Evolutionary conservation across 139 green algal genomes (phyloP), one percentile per base, ranked within the genome.

Genomic region (Micractinium sp.): DNA sequence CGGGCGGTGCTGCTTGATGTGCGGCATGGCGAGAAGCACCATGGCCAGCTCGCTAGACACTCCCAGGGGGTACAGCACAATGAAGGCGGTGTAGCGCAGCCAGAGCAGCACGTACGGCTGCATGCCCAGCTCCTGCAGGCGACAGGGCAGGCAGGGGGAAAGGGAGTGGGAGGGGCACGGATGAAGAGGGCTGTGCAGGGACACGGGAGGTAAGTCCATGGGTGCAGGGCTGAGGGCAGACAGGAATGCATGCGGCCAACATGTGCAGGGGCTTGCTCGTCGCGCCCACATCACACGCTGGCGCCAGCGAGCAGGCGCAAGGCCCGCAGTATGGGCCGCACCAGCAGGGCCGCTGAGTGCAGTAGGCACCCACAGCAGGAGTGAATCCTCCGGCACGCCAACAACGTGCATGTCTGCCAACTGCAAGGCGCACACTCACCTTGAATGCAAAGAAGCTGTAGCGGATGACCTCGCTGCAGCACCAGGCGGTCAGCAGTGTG

Each of bases 371-470:
- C 66, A 27, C 66, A 27, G 19, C 18, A n/a, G n/a, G n/a, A n/a
- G n/a, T n/a, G n/a, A n/a, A n/a, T n/a, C n/a, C n/a, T n/a, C n/a
- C n/a, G n/a, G n/a, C n/a, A n/a, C n/a, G n/a, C n/a, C n/a, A n/a
- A n/a, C n/a, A n/a, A n/a, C n/a, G n/a, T n/a, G n/a, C n/a, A n/a
- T n/a, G n/a, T n/a, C n/a, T n/a, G n/a, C 63, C 31, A 31, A 13
- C 1, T 22, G n/a, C 33, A 47, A 7, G 0, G n/a, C 73, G 9
- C 5, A 9, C n/a, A 3, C 76, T 38, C 22, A 95, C 93, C 94
- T 99, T 99, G 82, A 96, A 85, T 0, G 95, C 96, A 90, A 97
- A 99, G 89, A 98, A 99, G 67, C 90, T 90, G 91, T 99, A 99
- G 39, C 97, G 93, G 81, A 99, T 95, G 60, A 99, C 88, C 87